Evolutionary conservation across 441 rosid genomes (phyloP).

Genomic region (Erodium moschatum): DNA sequence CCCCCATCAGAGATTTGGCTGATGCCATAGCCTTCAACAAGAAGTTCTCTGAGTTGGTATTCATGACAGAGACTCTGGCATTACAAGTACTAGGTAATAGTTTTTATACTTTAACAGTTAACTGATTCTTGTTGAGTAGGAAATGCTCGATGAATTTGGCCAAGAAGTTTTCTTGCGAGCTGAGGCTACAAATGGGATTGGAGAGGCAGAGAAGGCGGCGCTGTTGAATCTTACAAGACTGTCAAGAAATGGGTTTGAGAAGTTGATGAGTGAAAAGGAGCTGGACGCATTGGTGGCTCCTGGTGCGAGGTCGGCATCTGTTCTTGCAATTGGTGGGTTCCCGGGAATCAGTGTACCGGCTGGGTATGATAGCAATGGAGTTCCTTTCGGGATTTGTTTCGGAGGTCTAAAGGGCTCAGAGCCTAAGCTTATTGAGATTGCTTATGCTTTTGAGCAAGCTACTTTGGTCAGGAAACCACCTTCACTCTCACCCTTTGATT

Average conservation of each 20-base stretch:
- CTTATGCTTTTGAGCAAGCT: conserved; percentile 60
- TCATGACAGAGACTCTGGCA: too few species aligned
- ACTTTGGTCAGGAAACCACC: conserved; percentile 51
- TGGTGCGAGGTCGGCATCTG: conserved; percentile 13
- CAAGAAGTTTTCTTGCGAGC: conserved; percentile 39
- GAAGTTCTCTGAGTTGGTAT: conserved; percentile 38
- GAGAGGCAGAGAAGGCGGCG: conserved; percentile 28
- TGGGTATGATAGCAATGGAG: conserved; percentile 37
- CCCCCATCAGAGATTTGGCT: conserved; percentile 55
- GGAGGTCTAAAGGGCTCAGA: conserved; percentile 50
- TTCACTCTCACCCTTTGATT: conserved; percentile 14
- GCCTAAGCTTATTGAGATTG: conserved; percentile 59
- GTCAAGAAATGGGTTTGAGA: conserved; percentile 43
- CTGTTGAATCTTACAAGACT: conserved; percentile 24
- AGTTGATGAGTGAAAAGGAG: conserved; percentile 28
- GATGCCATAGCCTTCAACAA: conserved; percentile 55
- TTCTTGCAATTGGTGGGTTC: conserved; percentile 57
- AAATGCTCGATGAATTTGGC: conserved; percentile 35
- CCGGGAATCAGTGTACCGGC: conserved; percentile 63
- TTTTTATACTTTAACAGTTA: neutral
- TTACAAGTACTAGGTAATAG: neutral
- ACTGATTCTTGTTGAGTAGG: conserved; percentile 28
- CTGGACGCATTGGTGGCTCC: conserved; percentile 44
- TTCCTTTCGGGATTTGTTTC: conserved; percentile 53
- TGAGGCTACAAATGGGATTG: conserved; percentile 33